Base-by-base conservation (phyloP, 2,329 filamentous ascomycete genomes). In the Ceratocystis lukuohia region DNA sequence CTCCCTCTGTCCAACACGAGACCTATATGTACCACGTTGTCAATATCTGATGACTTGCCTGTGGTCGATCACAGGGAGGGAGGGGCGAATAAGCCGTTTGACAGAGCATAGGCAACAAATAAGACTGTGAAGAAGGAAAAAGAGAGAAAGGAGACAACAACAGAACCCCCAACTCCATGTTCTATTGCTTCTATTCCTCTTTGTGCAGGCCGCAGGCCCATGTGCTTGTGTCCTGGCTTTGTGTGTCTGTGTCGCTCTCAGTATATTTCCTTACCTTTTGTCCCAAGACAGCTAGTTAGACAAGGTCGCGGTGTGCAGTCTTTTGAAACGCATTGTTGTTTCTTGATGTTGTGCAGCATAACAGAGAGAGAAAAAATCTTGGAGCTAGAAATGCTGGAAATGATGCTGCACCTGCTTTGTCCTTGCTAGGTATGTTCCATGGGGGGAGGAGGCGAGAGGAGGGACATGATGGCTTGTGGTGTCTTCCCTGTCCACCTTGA, bases 291-390 rank as follows among this genome's bases (percentile, higher is more conserved):
- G 28, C 53, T 22, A 17, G 53, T 59, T 25, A 33, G 53, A 59
- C 53, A 59, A 59, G 15, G n/a, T 30, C 53, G 28, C 30, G 28
- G 53, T 25, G 53, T 59, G 25, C 12, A 30, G 53, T 59, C 53
- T 59, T n/a, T 59, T 59, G 53, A 59, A 59, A 59, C 53, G 25
- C n/a, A 30, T 33, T 59, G 28, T 30, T 59, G 53, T 30, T 59
- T 59, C 25, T 59, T 17, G 17, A 59, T 33, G 53, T 59, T 8
- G 28, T 59, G 53, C 28, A 59, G 53, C 53, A 59, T 59, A n/a
- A 59, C 17, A 7, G 28, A 17, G 28, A 5, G 10, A 30, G 28
- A 17, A 17, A 30, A n/a, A 8, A 30, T 7, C 53, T n/a, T 33
- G 25, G 12, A n/a, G 37, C 37, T 33, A 33, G 12, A 59, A 33